Conservation (phyloP, 805 yeast genomes). For the Yarrowia sp. region DNA sequence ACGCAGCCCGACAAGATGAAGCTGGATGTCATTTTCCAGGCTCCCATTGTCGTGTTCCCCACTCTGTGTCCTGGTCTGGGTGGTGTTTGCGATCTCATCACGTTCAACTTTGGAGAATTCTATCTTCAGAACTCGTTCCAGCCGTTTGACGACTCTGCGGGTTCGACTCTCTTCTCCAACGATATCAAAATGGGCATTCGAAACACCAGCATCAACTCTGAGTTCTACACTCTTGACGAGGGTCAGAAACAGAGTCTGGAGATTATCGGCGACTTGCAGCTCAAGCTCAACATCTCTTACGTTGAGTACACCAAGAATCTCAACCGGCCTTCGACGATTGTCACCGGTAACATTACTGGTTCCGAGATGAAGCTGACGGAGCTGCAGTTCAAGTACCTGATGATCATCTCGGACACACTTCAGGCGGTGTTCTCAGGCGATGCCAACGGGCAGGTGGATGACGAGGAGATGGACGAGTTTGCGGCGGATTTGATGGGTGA, state of each 20-base stretch:
- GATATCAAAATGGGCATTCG: constrained; percentile 71
- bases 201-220: constrained; percentile 71
- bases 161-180: constrained; percentile 54
- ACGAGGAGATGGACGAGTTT: constrained; percentile 61
- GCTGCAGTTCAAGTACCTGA: constrained; percentile 65
- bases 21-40: constrained; percentile 72
- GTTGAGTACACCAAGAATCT: constrained; percentile 51
- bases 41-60: constrained; percentile 88
- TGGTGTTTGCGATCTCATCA: constrained; percentile 64
- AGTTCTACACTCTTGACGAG: constrained; percentile 58
- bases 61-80: constrained; percentile 50
- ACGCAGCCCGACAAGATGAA: constrained; percentile 63
- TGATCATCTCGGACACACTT: constrained; percentile 62
- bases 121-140: constrained; percentile 69
- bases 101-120: constrained; percentile 82
- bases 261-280: constrained; percentile 70
- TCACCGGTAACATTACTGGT: constrained; percentile 67
- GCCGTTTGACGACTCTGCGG: constrained; percentile 44
- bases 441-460: constrained; percentile 56
- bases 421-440: constrained; percentile 59
- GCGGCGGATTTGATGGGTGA: constrained; percentile 44
- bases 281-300: constrained; percentile 65
- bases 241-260: constrained; percentile 59
- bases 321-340: constrained; percentile 57
- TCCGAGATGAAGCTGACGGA: constrained; percentile 74